A percentile compares a stretch with the other conserved stretches of the same genome.
phyloP scores from a whole-genome alignment of 495 filamentous ascomycete species.

The Pyronema domesticum region DNA sequence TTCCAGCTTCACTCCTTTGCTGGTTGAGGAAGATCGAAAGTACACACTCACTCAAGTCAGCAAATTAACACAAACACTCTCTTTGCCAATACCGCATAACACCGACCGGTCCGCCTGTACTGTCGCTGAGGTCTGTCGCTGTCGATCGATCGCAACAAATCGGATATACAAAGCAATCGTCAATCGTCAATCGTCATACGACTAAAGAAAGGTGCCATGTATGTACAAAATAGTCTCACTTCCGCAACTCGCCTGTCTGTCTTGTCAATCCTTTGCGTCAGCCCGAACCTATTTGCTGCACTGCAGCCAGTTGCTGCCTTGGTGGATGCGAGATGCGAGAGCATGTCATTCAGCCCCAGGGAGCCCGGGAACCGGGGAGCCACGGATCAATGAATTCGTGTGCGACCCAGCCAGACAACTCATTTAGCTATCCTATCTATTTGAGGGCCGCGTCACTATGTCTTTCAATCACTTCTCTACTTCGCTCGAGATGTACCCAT shows the following conservation, averaged over 20 bases:
- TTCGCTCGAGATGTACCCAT: not conserved
- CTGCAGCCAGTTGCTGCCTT: not conserved
- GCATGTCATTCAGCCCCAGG: not conserved
- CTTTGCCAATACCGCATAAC: not conserved
- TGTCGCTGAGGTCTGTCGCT: not conserved
- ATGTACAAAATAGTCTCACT: too few species aligned
- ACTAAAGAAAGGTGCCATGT: too few species aligned
- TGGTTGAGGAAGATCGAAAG: constrained; percentile 10
- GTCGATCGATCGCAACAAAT: not conserved
- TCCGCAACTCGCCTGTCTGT: too few species aligned
- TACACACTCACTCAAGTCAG: constrained; percentile 5
- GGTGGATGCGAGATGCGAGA: not conserved
- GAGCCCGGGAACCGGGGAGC: not conserved
- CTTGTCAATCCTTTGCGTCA: not conserved
- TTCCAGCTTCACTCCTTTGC: constrained; percentile 24
- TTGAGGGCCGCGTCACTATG: not conserved
- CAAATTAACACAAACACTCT: not conserved
- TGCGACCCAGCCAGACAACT: not conserved
- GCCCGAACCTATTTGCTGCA: not conserved
- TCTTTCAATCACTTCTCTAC: not conserved
- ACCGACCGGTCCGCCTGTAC: too few species aligned
- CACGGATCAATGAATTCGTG: not conserved
- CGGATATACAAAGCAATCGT: not conserved
- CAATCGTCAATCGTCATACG: not conserved
- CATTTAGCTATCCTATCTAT: not conserved